phyloP scores from a whole-genome alignment of 352 stramenopile species.

The Discostella stelligera region DNA sequence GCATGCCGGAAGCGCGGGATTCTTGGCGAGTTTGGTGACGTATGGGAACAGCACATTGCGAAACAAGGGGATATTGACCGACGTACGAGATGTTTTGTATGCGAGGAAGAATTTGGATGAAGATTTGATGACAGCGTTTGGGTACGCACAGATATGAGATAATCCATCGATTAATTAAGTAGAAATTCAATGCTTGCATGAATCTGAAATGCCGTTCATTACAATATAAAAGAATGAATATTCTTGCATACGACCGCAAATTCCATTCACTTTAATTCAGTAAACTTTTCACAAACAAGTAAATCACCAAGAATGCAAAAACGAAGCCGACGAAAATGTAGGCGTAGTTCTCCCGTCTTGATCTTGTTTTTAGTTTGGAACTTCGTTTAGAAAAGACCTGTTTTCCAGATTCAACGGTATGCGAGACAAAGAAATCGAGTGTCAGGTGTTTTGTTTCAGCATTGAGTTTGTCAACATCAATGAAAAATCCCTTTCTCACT shows the following conservation, averaged over 20 bases:
- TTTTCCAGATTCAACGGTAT: not conserved
- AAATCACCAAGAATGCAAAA: conserved; percentile 32
- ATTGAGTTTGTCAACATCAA: not conserved
- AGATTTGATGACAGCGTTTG: conserved; percentile 62
- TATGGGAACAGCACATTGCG: conserved; percentile 51
- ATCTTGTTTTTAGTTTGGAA: conserved; percentile 15
- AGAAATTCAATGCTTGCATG: not conserved
- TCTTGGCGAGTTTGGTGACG: conserved; percentile 55
- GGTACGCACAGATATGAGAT: conserved; percentile 45
- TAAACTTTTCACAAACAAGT: conserved; percentile 16
- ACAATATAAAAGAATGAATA: not conserved
- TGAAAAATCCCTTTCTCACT: conserved; percentile 16
- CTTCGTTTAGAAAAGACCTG: conserved; percentile 41
- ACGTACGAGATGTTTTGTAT: conserved; percentile 48
- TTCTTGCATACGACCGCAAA: not conserved
- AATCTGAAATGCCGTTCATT: not conserved
- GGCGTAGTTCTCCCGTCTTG: conserved; percentile 7
- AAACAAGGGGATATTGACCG: conserved; percentile 46
- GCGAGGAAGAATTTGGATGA: conserved; percentile 45
- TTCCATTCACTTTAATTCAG: not conserved
- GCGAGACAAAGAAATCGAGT: not conserved
- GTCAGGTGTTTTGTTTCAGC: not conserved
- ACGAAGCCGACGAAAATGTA: conserved; percentile 19
- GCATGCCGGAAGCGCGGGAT: conserved; percentile 53
- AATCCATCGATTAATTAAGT: not conserved